Evolutionary conservation across 2,329 filamentous ascomycete genomes (phyloP).

Genomic region (Cercospora canescens): DNA sequence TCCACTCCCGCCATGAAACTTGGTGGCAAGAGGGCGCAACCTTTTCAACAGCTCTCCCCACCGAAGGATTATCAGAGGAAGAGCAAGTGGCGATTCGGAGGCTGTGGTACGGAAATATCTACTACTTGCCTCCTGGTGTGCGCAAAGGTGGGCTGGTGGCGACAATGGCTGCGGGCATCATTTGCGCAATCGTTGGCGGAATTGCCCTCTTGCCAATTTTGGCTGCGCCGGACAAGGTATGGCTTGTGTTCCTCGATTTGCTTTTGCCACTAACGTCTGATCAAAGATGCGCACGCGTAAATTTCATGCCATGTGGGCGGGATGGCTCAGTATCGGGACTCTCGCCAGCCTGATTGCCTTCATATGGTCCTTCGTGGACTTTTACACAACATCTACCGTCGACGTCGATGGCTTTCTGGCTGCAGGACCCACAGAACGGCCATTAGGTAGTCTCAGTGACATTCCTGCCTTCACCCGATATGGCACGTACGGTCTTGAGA

Average conservation of each 20-base stretch:
- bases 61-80: neutral
- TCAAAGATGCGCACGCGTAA: neutral
- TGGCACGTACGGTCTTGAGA: neutral
- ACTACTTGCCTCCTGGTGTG: neutral
- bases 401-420: neutral
- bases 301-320: neutral
- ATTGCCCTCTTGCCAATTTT: neutral
- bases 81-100: neutral
- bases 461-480: neutral
- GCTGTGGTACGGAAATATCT: neutral
- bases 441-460: neutral
- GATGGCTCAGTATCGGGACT: neutral
- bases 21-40: neutral
- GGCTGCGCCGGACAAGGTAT: neutral
- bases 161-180: neutral
- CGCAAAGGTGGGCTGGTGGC: neutral
- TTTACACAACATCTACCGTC: neutral
- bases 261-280: neutral
- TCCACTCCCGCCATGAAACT: neutral
- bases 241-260: neutral
- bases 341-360: neutral
- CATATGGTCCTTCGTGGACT: neutral
- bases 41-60: neutral
- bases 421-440: neutral
- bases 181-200: neutral